Conservation (phyloP, 2,329 filamentous ascomycete genomes). For the Metarhizium rileyi region DNA sequence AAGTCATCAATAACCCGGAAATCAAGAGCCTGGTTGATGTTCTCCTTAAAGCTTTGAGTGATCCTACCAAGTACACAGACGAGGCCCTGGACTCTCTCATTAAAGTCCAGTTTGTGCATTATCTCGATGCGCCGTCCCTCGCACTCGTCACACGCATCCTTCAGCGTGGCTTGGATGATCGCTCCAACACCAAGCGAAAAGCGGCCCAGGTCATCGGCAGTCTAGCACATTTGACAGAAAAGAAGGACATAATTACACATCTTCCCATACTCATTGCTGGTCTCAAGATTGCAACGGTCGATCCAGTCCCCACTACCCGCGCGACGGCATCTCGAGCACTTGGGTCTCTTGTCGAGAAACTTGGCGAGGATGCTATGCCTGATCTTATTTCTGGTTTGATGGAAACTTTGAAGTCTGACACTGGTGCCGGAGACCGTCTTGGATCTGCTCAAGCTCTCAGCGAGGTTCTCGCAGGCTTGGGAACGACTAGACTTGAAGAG, state of each 20-base stretch:
- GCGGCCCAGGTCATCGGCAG: constrained; percentile 96
- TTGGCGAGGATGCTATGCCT: constrained; percentile 91
- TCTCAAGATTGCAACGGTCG: constrained; percentile 78
- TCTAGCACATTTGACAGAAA: constrained; percentile 90
- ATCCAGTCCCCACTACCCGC: constrained; percentile 91
- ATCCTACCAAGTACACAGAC: constrained; percentile 95
- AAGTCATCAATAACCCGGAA: constrained; percentile 96
- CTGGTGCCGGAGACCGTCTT: constrained; percentile 87
- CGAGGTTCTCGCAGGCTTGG: constrained; percentile 90
- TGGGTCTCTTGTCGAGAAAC: constrained; percentile 93
- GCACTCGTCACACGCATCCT: constrained; percentile 92
- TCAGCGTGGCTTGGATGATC: constrained; percentile 80
- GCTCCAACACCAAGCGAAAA: constrained; percentile 93
- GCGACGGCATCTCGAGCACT: constrained; percentile 93
- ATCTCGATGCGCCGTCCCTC: constrained; percentile 92
- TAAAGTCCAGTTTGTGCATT: constrained; percentile 97
- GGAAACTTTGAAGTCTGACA: constrained; percentile 95
- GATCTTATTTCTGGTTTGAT: constrained; percentile 97
- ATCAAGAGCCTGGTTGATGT: constrained; percentile 88
- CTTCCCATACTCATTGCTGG: constrained; percentile 87
- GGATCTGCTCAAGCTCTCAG: constrained; percentile 94
- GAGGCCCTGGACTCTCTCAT: constrained; percentile 88
- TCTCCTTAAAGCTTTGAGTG: constrained; percentile 89
- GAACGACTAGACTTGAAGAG: constrained; percentile 86
- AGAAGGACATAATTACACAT: constrained; percentile 86